phyloP scores from a whole-genome alignment of 495 filamentous ascomycete genomes.

The Tuber indicum region DNA sequence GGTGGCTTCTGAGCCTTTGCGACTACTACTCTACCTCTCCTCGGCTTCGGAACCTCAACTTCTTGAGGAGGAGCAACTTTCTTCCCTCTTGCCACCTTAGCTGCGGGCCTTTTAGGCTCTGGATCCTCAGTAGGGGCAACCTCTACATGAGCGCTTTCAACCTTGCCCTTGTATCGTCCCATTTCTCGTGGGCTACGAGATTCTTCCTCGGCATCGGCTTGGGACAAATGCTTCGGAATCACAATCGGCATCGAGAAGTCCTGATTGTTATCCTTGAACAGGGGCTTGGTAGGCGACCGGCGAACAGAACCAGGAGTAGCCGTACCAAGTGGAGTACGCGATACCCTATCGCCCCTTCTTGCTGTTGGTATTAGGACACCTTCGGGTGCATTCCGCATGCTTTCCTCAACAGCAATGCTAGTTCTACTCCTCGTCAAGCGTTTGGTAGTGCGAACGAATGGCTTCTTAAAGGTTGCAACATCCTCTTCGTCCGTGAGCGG shows the following conservation, averaged over 20 bases:
- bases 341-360: conserved; percentile 11
- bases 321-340: conserved; percentile 13
- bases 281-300: conserved; percentile 14
- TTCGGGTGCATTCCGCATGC: conserved; percentile 22
- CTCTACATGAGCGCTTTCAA: background rate
- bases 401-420: conserved; percentile 31
- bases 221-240: conserved; percentile 30
- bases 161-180: background rate
- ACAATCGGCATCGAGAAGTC: conserved; percentile 34
- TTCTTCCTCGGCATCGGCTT: conserved; percentile 1
- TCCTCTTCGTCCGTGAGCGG: conserved; percentile 54
- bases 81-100: conserved; percentile 15
- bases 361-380: conserved; percentile 21
- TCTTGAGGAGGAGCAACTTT: conserved; percentile 16
- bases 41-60: conserved; percentile 13
- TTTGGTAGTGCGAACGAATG: conserved; percentile 36
- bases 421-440: conserved; percentile 33
- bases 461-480: conserved; percentile 27
- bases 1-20: conserved; percentile 18
- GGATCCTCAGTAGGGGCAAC: conserved; percentile 9
- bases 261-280: conserved; percentile 28
- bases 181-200: background rate
- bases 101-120: conserved; percentile 12
- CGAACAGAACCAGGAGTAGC: background rate
- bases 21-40: conserved; percentile 10